A percentile compares a stretch with the other conserved stretches of the same genome.
These are phyloP conservation scores for Breviolum minutum DNA, from an alignment of 73 alveolate species.

Conservation along the genomic window DNA sequence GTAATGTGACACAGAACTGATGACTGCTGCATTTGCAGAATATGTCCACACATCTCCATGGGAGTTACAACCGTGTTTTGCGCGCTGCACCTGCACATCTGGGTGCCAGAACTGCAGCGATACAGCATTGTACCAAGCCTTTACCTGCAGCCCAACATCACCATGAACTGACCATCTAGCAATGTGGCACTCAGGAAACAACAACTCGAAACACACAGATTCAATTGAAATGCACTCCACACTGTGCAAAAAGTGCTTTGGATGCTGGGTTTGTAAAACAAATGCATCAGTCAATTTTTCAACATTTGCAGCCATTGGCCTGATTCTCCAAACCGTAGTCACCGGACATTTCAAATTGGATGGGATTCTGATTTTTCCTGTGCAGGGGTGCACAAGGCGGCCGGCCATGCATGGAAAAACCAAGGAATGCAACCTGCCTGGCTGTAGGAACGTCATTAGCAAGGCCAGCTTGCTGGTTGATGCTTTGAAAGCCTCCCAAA, in stretches of 20 bases:
- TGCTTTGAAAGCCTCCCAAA: conserved; percentile 72
- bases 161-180: not conserved
- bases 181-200: not conserved
- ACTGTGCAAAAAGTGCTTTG: not conserved
- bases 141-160: conserved; percentile 16
- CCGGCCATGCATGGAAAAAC: not conserved
- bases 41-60: not conserved
- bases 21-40: too few species aligned
- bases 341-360: conserved; percentile 45
- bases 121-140: conserved; percentile 92
- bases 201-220: not conserved
- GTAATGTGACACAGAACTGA: too few species aligned
- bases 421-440: conserved; percentile 8
- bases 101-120: conserved; percentile 75
- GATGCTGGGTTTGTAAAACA: too few species aligned
- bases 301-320: not conserved
- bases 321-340: conserved; percentile 71
- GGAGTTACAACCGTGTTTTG: not conserved
- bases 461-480: conserved; percentile 67
- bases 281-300: not conserved
- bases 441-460: conserved; percentile 70
- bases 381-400: not conserved
- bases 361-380: conserved; percentile 71
- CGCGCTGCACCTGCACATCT: conserved; percentile 56
- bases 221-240: not conserved